Base-by-base conservation (phyloP, 352 stramenopile species). In the Aphanomyces stellatus region DNA sequence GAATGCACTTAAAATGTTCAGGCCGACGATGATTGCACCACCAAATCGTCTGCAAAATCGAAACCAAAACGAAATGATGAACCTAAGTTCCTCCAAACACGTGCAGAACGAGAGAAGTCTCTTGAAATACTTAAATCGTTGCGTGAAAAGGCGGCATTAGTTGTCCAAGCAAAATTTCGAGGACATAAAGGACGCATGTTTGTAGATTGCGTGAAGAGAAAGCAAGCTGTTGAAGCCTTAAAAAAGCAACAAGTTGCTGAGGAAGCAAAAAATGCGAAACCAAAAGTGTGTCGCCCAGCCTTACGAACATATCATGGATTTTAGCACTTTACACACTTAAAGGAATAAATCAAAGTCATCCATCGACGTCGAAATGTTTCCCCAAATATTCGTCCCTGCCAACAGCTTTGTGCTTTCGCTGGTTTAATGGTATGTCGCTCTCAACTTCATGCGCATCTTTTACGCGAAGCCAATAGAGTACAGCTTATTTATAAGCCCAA, bases 331-430 rank as follows among this genome's bases (percentile, higher is more conserved):
- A n/a, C n/a, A n/a, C n/a, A n/a, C 42, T 5, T 27, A 24, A 8
- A 78, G 51, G 49, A 74, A 69, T 22, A 57, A 72, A 51, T 86
- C 65, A 33, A 91, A 74, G 43, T 76, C 51, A 30, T 87, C 75
- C 6, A 90, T 67, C 5, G 80, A 80, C n/a, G 87, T 74, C 8
- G 82, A 74, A 55, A 90, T 85, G 33, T 72, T 71, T 17, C 72
- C 42, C 81, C 81, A 92, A 76, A 15, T 77, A 75, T 17, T 82
- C 82, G 8, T 85, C 81, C 3, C 73, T 79, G 11, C 82, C 85
- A 3, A 90, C 85, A 1, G 79, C 80, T 2, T 65, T 93, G 27
- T 88, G 76, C 63, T 91, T 93, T 51, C 82, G 85, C 62, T 90
- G 80, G 80, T 93, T 83, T 57, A 76, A 85, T 66, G 77, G 77